Conservation (phyloP, 1,284 basidiomycete genomes). For the Ceratobasidium sp. region DNA sequence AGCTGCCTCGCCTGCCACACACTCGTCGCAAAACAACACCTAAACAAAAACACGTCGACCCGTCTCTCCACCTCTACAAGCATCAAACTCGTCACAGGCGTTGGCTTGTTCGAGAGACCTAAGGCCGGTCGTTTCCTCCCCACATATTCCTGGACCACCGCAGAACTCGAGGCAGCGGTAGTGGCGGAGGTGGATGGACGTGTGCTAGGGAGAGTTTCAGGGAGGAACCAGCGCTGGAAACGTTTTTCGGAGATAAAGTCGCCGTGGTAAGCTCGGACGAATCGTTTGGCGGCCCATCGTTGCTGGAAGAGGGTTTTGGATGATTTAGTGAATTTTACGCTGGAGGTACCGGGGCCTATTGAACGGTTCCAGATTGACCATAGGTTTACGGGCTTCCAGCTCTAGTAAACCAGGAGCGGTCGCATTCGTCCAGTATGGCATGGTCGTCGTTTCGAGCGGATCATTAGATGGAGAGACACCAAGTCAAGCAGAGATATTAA, state of each 20-base stretch:
- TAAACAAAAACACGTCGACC: slow-evolving; percentile 92
- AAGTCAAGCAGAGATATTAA: not conserved
- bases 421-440: no score
- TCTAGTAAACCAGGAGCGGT: not conserved
- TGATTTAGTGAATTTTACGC: slow-evolving; percentile 68
- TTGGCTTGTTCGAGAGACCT: slow-evolving; percentile 72
- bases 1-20: slow-evolving; percentile 91
- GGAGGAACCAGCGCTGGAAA: slow-evolving; percentile 97
- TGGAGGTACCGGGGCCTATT: slow-evolving; percentile 19
- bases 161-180: not conserved
- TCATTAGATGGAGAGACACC: not conserved
- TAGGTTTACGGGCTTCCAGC: slow-evolving; percentile 42
- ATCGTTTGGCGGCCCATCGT: slow-evolving; percentile 91
- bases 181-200: slow-evolving; percentile 58
- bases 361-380: slow-evolving; percentile 46
- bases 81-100: slow-evolving; percentile 92
- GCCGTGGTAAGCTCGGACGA: slow-evolving; percentile 95
- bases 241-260: slow-evolving; percentile 94
- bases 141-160: slow-evolving; percentile 58
- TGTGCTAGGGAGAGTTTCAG: slow-evolving; percentile 87
- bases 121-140: slow-evolving; percentile 59
- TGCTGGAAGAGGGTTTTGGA: slow-evolving; percentile 88
- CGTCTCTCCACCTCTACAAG: slow-evolving; percentile 93
- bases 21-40: slow-evolving; percentile 90
- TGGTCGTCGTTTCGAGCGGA: not conserved